Evolutionary conservation across 768 basidiomycete genomes (phyloP), one percentile per base, ranked within the genome.

Genomic region (Calvatia gigantea): DNA sequence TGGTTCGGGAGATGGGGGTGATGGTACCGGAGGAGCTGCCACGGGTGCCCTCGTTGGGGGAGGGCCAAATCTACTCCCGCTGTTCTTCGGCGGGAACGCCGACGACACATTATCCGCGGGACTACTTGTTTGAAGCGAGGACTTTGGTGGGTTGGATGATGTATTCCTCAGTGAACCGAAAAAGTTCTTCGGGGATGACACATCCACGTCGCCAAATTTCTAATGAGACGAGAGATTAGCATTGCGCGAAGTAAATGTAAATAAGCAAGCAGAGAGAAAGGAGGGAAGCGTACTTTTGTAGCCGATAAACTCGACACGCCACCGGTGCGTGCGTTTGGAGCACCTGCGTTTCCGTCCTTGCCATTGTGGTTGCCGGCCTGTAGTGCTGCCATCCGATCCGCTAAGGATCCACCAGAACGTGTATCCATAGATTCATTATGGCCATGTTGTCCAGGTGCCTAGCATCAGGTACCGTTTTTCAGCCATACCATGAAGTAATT

Each of bases 201-300:
- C 76, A 65, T 85, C 80, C 21, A 86, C 72, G 56, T 81, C 75
- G n/a, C 82, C 83, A 51, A 86, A 75, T 79, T 75, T 81, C 85
- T 86, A 60, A 51, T n/a, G 12, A 23, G 14, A 21, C n/a, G 21
- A 27, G 9, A 11, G 19, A 32, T 45, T 39, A 41, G 1, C 14
- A 11, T 25, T 27, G 45, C 19, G 11, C 14, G 33, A 33, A 43
- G 21, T 28, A n/a, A 2, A 19, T 1, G 25, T 1, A 8, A 4
- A 21, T 0, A 51, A 11, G 33, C 19, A 15, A 21, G 15, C 19
- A 14, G 11, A 14, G 37, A 19, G n/a, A 17, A 15, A 31, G 35
- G 19, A 48, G 21, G 2, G 21, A 47, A 51, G 25, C 59, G 27
- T 27, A 60, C 56, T 35, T 33, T 51, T 17, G 43, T 41, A 28